A percentile compares a stretch with the other conserved stretches of the same genome.
These are phyloP conservation scores for Nicotiana otophora DNA, from an alignment of 257 asterid species.

Conservation along the genomic window DNA sequence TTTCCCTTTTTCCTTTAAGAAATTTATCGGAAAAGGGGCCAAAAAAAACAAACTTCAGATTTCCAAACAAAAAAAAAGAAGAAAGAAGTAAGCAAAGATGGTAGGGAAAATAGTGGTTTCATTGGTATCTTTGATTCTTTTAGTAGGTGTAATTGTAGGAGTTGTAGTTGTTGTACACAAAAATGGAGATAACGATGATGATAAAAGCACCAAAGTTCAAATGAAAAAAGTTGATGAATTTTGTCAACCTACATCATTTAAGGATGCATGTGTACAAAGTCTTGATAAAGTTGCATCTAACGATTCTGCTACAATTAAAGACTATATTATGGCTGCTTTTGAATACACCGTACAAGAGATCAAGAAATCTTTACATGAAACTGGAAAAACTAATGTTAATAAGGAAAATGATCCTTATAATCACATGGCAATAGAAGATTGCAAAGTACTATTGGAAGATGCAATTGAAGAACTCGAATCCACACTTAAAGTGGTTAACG, in stretches of 20 bases:
- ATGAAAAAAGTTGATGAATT: conserved; percentile 40
- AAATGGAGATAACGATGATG: neutral
- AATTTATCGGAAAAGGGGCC: neutral
- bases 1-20: neutral
- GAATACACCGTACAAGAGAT: conserved; percentile 35
- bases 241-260: conserved; percentile 43
- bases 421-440: conserved; percentile 46
- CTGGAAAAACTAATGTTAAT: conserved; percentile 21
- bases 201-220: neutral
- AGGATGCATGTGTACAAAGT: conserved; percentile 44
- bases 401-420: conserved; percentile 24
- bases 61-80: neutral
- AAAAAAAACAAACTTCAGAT: no score
- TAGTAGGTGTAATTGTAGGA: conserved; percentile 54
- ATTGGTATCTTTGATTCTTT: conserved; percentile 41
- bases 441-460: conserved; percentile 43
- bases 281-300: conserved; percentile 35
- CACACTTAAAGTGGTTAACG: conserved; percentile 24
- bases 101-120: conserved; percentile 29
- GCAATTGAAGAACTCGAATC: conserved; percentile 48
- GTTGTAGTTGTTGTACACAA: conserved; percentile 27
- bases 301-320: conserved; percentile 38
- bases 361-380: conserved; percentile 22
- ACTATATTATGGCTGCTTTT: conserved; percentile 41
- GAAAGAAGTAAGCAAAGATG: conserved; percentile 18